Evolutionary conservation across 192 early-diverging fungal genomes (phyloP).

Genomic region (Coemansia sp.): DNA sequence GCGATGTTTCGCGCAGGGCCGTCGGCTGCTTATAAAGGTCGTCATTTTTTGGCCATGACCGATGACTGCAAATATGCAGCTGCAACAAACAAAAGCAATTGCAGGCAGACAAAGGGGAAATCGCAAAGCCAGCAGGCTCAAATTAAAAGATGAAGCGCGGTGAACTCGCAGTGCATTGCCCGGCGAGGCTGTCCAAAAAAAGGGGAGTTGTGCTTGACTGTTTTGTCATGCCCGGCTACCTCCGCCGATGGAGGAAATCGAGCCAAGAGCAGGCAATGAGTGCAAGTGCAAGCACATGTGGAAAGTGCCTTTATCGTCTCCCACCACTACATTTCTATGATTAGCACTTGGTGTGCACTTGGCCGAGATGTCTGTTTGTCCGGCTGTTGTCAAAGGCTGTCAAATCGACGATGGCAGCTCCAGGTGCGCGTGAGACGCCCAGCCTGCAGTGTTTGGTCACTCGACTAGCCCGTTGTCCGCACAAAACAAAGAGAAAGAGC

Average conservation of each 20-base stretch:
- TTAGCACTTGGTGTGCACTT: neutral
- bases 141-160: slow-evolving; percentile 5
- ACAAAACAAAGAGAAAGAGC: neutral
- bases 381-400: neutral
- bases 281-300: neutral
- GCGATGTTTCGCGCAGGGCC: neutral
- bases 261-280: neutral
- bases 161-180: slow-evolving; percentile 8
- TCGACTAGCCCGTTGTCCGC: neutral
- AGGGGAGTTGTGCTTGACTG: neutral
- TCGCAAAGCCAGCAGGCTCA: slow-evolving; percentile 8
- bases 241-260: neutral
- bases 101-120: neutral
- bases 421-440: slow-evolving; percentile 2
- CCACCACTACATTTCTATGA: neutral
- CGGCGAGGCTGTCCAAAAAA: slow-evolving; percentile 1
- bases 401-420: neutral
- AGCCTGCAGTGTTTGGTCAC: neutral
- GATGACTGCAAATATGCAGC: slow-evolving; percentile 1
- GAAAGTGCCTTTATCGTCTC: neutral
- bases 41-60: neutral
- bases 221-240: neutral
- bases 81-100: neutral
- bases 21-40: slow-evolving; percentile 2
- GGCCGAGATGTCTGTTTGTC: neutral